Evolutionary conservation across 345 rosid genomes (phyloP).

Genomic region (Lepidium sativum): DNA sequence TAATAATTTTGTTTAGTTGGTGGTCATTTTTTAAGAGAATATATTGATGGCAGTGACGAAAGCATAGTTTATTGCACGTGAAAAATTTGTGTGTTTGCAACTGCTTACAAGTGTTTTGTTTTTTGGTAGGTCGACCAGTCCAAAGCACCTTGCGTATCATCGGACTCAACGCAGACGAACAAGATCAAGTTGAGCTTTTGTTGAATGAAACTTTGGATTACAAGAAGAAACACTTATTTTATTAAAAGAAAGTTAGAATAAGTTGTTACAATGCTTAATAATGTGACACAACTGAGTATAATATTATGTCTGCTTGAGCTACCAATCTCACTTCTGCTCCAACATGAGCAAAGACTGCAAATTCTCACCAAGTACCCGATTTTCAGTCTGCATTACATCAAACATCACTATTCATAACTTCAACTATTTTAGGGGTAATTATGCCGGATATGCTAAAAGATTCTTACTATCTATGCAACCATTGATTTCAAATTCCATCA

Average conservation of each 20-base stretch:
- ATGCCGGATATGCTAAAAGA: background rate
- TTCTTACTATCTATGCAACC: background rate
- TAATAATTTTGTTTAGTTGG: background rate
- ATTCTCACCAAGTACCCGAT: background rate
- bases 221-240: background rate
- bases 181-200: background rate
- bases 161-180: background rate
- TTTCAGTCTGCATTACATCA: background rate
- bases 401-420: background rate
- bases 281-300: background rate
- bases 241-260: background rate
- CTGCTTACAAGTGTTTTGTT: slow-evolving; percentile 3
- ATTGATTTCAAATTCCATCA: background rate
- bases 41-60: slow-evolving; percentile 15
- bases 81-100: slow-evolving; percentile 4
- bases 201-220: background rate
- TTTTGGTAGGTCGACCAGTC: slow-evolving; percentile 24
- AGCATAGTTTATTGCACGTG: slow-evolving; percentile 19
- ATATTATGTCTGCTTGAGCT: too few relatives aligned
- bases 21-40: slow-evolving; percentile 17
- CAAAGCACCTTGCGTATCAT: background rate
- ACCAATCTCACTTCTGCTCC: background rate
- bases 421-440: background rate
- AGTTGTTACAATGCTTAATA: background rate
- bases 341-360: background rate